Evolutionary conservation across 2,329 filamentous ascomycete species (phyloP).

Genomic region (Aspergillus udagawae): DNA sequence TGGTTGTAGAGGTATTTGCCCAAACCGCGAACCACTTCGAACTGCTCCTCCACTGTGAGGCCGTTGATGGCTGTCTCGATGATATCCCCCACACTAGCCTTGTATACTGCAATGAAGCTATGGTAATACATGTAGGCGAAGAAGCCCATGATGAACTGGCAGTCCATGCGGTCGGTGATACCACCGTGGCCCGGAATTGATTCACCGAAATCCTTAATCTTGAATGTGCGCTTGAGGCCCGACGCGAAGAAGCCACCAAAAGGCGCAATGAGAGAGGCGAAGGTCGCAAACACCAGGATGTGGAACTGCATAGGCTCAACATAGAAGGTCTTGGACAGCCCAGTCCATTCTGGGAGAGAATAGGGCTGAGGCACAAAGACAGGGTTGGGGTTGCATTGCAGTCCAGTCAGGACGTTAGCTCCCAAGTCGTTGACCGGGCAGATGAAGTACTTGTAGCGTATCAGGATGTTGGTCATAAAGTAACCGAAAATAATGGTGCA

Average conservation of each 20-base stretch:
- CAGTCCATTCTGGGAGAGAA: slow-evolving; percentile 67
- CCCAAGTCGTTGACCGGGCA: slow-evolving; percentile 96
- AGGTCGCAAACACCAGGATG: slow-evolving; percentile 82
- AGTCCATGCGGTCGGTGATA: slow-evolving; percentile 99
- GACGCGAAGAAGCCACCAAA: slow-evolving; percentile 99
- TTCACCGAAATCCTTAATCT: slow-evolving; percentile 99
- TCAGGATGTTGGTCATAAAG: slow-evolving; percentile 75
- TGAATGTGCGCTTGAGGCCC: slow-evolving; percentile 95
- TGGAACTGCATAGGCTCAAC: slow-evolving; percentile 91
- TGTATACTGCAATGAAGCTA: slow-evolving; percentile 88
- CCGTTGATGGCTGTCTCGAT: slow-evolving; percentile 90
- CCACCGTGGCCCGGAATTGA: slow-evolving; percentile 96
- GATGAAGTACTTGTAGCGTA: slow-evolving; percentile 94
- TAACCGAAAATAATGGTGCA: slow-evolving; percentile 87
- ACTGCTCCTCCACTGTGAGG: slow-evolving; percentile 80
- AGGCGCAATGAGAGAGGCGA: slow-evolving; percentile 92
- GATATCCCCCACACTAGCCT: slow-evolving; percentile 77
- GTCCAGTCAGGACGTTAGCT: slow-evolving; percentile 84
- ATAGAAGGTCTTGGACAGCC: slow-evolving; percentile 66
- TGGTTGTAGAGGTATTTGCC: slow-evolving; percentile 63
- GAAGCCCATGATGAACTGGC: slow-evolving; percentile 99
- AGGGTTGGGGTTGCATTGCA: slow-evolving; percentile 86
- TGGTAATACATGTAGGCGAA: slow-evolving; percentile 99
- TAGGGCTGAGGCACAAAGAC: slow-evolving; percentile 80
- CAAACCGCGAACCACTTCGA: slow-evolving; percentile 66